Evolutionary conservation across 495 filamentous ascomycete genomes (phyloP).

Genomic region (Trichoderma erinaceum): DNA sequence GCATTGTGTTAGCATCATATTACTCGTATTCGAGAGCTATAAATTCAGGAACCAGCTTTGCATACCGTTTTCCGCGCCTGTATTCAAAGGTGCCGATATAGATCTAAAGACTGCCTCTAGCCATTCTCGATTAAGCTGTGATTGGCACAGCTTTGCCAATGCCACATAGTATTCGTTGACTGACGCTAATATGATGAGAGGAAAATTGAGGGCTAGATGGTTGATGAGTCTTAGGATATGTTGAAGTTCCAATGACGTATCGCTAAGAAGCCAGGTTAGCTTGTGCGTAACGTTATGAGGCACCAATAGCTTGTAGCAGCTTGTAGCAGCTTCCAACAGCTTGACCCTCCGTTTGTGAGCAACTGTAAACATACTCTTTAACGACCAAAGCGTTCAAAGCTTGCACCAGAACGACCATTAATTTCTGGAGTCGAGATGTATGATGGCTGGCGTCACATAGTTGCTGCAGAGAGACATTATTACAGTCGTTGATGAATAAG

Average conservation of each 20-base stretch:
- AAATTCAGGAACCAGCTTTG: too few relatives aligned
- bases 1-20: background rate
- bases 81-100: background rate
- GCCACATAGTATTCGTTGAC: background rate
- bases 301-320: background rate
- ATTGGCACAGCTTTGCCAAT: background rate
- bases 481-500: conserved; percentile 33
- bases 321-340: background rate
- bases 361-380: conserved; percentile 21
- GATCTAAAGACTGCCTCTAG: background rate
- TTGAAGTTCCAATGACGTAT: conserved; percentile 15
- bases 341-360: background rate
- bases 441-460: conserved; percentile 21
- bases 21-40: background rate
- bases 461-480: conserved; percentile 25
- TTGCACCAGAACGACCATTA: conserved; percentile 30
- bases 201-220: background rate
- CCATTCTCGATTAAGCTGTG: background rate
- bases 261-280: conserved; percentile 8
- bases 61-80: background rate
- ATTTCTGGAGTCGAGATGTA: conserved; percentile 26
- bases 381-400: conserved; percentile 28
- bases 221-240: background rate
- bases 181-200: background rate
- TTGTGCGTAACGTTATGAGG: background rate